These are phyloP conservation scores for Bryum argenteum DNA, from an alignment of 225 moss, liverwort and hornwort species.

Conservation along the genomic window DNA sequence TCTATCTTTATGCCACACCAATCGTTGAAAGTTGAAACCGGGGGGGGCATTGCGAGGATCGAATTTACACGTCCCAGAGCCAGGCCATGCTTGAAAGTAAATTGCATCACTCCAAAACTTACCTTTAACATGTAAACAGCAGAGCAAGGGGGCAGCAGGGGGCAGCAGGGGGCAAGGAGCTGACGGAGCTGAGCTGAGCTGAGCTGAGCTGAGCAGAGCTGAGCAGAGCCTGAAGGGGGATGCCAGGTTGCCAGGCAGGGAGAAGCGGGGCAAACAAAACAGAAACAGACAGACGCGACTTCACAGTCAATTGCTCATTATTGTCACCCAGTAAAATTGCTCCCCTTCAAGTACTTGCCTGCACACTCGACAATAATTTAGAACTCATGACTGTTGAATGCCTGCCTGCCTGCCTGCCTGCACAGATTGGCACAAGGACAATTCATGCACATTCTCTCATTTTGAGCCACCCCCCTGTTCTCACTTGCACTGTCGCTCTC, in stretches of 20 bases:
- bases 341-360: slow-evolving; percentile 25
- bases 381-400: slow-evolving; percentile 46
- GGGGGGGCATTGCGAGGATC: neutral
- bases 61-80: no score
- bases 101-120: slow-evolving; percentile 31
- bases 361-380: slow-evolving; percentile 38
- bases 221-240: no score
- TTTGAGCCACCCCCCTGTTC: slow-evolving; percentile 18
- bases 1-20: slow-evolving; percentile 32
- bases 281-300: slow-evolving; percentile 3
- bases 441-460: slow-evolving; percentile 31
- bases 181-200: neutral
- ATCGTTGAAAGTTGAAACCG: slow-evolving; percentile 7
- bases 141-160: no score
- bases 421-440: slow-evolving; percentile 10
- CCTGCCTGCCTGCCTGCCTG: slow-evolving; percentile 22
- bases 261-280: no score
- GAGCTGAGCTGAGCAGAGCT: no score
- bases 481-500: neutral
- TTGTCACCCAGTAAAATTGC: slow-evolving; percentile 33
- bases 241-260: neutral
- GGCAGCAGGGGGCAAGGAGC: no score
- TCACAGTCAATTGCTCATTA: slow-evolving; percentile 34
- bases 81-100: neutral
- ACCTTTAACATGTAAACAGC: neutral